Evolutionary conservation across 164 flowering plant species (phyloP), one percentile per base, ranked within the genome.

Genomic region (Cinnamomum chago): DNA sequence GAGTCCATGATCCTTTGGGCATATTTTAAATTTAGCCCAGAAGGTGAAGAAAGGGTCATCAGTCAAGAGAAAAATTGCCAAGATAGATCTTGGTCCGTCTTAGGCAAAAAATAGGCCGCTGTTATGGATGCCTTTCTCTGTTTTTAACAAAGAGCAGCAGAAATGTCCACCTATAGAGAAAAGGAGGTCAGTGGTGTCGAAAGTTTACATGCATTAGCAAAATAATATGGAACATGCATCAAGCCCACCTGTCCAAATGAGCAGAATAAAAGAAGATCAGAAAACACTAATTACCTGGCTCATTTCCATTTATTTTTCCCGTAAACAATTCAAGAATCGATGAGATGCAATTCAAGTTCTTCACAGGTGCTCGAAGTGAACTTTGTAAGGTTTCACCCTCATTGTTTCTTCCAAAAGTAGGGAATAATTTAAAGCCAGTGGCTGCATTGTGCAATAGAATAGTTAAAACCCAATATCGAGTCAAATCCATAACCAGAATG

Each of bases 391-490:
- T 70, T 65, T 77, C 78, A 62, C 65, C 70, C 47, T 75, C 78
- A 50, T 64, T 72, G 68, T 47, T 77, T 47, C 64, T 71, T 75
- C 86, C 79, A 70, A 82, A 87, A 73, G 55, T 70, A 60, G 72
- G 76, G 68, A 84, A 84, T 58, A 84, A 64, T 64, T 78, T 83
- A 71, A 79, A 82, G 4, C 86, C 85, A 78, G 81, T 67, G 23
- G 84, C 90, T 87, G 79, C 55, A 69, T 47, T 67, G 67, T 68
- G 70, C 22, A 73, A 72, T 24, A 73, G 58, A 80, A 75, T 5
- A 12, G 17, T 68, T 40, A 68, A 67, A 40, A 27, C 11, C 20
- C 17, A 51, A 55, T 7, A 6, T 64, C 5, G 9, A 47, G 50
- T 64, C 33, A 72, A 33, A 22, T 22, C 1, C 51, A 66, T 1